Percentiles rank a stretch among this genome's conserved stretches.
Evolutionary conservation across 164 flowering plant species (phyloP).

Genomic region (Akebia trifoliata): DNA sequence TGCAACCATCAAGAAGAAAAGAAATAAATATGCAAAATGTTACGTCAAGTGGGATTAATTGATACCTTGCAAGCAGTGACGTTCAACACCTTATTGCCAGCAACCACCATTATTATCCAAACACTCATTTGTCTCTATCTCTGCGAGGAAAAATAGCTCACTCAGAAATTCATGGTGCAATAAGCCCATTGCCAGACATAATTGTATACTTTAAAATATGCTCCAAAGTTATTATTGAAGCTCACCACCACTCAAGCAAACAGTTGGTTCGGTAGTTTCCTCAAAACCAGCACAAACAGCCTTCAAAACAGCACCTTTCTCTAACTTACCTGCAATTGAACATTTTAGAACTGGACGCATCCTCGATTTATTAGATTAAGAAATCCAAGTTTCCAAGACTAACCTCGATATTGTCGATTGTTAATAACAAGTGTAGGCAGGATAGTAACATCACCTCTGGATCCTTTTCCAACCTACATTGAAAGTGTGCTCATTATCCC

Average conservation of each 20-base stretch:
- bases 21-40: neutral
- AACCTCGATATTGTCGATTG: conserved; percentile 91
- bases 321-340: conserved; percentile 71
- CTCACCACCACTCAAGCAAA: conserved; percentile 77
- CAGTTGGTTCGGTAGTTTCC: conserved; percentile 92
- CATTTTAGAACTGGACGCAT: conserved; percentile 16
- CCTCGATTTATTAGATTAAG: neutral
- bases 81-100: conserved; percentile 72
- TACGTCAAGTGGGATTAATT: neutral
- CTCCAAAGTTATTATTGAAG: conserved; percentile 10
- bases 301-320: conserved; percentile 82
- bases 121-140: conserved; percentile 94
- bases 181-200: neutral
- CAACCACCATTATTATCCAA: conserved; percentile 89
- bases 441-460: conserved; percentile 94
- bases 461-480: conserved; percentile 78
- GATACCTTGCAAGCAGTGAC: conserved; percentile 89
- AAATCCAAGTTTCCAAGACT: conserved; percentile 13
- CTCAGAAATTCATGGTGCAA: conserved; percentile 1
- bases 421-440: conserved; percentile 90
- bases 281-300: conserved; percentile 97
- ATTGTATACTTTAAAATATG: neutral
- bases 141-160: conserved; percentile 31
- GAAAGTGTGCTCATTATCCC: conserved; percentile 9
- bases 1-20: neutral